Conservation (phyloP, 2,329 filamentous ascomycete genomes). For the Alternaria brassicicola region DNA sequence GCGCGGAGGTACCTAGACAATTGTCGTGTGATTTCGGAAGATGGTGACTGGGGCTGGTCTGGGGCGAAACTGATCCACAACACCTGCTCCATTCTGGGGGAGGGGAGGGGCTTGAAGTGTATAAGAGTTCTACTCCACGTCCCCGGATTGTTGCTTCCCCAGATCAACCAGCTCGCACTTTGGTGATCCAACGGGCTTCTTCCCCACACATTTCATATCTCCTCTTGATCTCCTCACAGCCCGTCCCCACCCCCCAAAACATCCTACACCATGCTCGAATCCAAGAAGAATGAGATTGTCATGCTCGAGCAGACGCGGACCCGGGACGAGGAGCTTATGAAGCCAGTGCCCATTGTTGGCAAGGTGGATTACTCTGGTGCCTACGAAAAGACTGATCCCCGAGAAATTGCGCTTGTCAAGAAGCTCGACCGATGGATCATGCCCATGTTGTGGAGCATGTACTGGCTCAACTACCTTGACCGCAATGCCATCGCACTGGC, state of each 20-base stretch:
- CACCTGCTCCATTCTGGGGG: neutral
- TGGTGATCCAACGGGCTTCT: slow-evolving; percentile 25
- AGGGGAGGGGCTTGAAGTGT: slow-evolving; percentile 4
- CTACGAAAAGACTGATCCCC: slow-evolving; percentile 44
- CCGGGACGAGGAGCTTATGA: slow-evolving; percentile 28
- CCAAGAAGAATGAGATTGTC: slow-evolving; percentile 34
- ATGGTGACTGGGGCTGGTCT: slow-evolving; percentile 6
- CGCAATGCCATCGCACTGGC: slow-evolving; percentile 70
- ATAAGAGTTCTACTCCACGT: slow-evolving; percentile 28
- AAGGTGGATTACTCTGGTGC: slow-evolving; percentile 46
- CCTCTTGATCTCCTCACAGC: neutral
- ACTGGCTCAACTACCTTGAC: slow-evolving; percentile 39
- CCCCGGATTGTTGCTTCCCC: slow-evolving; percentile 31
- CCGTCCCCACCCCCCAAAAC: no score
- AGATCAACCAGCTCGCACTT: slow-evolving; percentile 31
- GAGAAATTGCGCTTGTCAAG: slow-evolving; percentile 43
- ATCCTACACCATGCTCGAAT: slow-evolving; percentile 23
- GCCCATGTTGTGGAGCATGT: slow-evolving; percentile 35
- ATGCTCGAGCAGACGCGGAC: slow-evolving; percentile 37
- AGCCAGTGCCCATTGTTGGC: slow-evolving; percentile 28
- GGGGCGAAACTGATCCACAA: neutral
- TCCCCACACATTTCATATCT: slow-evolving; percentile 9
- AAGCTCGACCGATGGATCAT: slow-evolving; percentile 41
- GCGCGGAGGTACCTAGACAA: slow-evolving; percentile 14
- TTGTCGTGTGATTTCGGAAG: slow-evolving; percentile 24